phyloP scores from a whole-genome alignment of 2,329 filamentous ascomycete genomes.

The Alternaria arbusti region DNA sequence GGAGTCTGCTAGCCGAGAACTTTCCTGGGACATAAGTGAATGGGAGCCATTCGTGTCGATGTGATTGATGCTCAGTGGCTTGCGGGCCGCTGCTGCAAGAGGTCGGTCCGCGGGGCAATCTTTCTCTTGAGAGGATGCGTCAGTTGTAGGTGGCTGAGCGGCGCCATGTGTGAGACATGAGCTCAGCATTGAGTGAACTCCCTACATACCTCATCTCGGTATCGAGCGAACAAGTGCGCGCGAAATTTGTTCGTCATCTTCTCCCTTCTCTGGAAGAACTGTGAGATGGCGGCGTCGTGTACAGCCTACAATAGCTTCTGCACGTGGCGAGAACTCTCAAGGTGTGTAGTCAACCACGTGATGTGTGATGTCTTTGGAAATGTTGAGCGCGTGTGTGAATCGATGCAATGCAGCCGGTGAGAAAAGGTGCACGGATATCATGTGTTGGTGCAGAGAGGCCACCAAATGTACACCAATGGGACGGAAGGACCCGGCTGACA shows the following conservation, averaged over 20 bases:
- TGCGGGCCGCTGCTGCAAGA: not conserved
- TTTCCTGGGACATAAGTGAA: not conserved
- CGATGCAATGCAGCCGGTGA: slow-evolving; percentile 1
- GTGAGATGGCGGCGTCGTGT: not conserved
- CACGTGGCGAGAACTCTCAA: not conserved
- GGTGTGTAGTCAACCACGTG: not conserved
- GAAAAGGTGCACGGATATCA: not conserved
- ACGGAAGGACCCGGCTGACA: slow-evolving; percentile 7
- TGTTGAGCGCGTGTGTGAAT: not conserved
- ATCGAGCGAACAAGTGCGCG: not conserved
- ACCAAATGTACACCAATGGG: slow-evolving; percentile 3
- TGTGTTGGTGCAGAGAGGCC: not conserved
- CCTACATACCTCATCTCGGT: not conserved
- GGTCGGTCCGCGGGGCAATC: not conserved
- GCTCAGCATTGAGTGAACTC: not conserved
- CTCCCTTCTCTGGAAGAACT: not conserved
- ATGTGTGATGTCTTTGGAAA: not conserved
- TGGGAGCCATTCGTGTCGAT: not conserved
- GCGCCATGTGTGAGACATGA: not conserved
- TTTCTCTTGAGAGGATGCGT: not conserved
- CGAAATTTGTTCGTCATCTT: not conserved
- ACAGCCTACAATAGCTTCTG: not conserved
- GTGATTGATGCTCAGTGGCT: not conserved
- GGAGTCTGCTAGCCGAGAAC: not conserved
- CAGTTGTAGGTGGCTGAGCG: not conserved